Conservation (phyloP, 352 stramenopile species). For the Pseudoperonospora humuli region DNA sequence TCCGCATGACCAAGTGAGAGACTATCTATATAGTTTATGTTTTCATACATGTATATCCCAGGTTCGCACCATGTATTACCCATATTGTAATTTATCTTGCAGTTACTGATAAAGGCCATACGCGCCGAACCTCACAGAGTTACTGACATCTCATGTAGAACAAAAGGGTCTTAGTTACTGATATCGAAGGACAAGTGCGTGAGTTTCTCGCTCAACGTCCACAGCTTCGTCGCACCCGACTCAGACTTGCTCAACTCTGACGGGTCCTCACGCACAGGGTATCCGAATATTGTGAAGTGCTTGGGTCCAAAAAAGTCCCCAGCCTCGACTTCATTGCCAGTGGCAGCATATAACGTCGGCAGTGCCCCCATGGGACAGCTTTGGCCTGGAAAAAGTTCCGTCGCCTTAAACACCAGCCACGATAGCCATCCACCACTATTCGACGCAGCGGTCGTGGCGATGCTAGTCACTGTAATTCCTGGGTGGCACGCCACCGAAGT, state of each 20-base stretch:
- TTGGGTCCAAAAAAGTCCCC: slow-evolving; percentile 36
- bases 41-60: too few species aligned
- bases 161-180: slow-evolving; percentile 15
- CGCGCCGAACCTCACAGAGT: too few species aligned
- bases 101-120: too few species aligned
- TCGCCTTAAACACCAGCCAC: background rate
- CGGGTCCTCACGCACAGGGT: slow-evolving; percentile 30
- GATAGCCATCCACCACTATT: background rate
- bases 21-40: too few species aligned
- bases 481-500: slow-evolving; percentile 28
- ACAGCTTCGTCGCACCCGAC: slow-evolving; percentile 24
- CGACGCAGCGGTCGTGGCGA: background rate
- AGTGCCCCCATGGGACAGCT: slow-evolving; percentile 20
- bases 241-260: slow-evolving; percentile 20
- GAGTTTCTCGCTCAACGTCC: slow-evolving; percentile 31
- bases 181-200: slow-evolving; percentile 16
- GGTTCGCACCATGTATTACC: too few species aligned
- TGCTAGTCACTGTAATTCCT: slow-evolving; percentile 20
- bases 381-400: background rate
- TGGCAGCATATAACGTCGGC: slow-evolving; percentile 37
- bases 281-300: slow-evolving; percentile 17
- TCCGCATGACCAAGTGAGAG: slow-evolving; percentile 47
- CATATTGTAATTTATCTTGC: too few species aligned
- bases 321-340: slow-evolving; percentile 17
- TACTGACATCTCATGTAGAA: too few species aligned